These are phyloP conservation scores for Sporormia fimetaria DNA, from an alignment of 495 filamentous ascomycete genomes.

Conservation along the genomic window DNA sequence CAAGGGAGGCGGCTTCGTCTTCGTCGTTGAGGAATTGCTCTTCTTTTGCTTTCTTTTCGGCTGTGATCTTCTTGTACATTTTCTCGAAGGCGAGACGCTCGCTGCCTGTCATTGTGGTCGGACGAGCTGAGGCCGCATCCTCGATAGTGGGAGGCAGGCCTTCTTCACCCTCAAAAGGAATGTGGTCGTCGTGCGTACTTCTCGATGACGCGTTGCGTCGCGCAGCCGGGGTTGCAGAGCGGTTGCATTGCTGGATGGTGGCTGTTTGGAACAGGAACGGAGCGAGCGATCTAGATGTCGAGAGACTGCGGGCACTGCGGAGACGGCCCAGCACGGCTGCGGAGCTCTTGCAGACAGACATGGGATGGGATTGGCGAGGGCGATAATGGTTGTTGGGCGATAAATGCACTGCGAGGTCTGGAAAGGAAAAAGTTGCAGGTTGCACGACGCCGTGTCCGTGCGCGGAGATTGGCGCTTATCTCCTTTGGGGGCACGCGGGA, in stretches of 20 bases:
- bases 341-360: too few relatives aligned
- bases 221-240: conserved; percentile 2
- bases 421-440: too few relatives aligned
- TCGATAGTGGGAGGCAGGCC: not conserved
- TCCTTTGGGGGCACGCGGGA: too few relatives aligned
- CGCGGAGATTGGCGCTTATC: too few relatives aligned
- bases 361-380: too few relatives aligned
- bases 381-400: too few relatives aligned
- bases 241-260: conserved; percentile 24
- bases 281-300: conserved; percentile 29
- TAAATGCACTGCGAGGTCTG: too few relatives aligned
- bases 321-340: too few relatives aligned
- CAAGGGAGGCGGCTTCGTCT: conserved; percentile 1
- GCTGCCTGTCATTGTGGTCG: conserved; percentile 20
- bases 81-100: conserved; percentile 21
- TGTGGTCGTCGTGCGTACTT: conserved; percentile 22
- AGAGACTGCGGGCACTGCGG: too few relatives aligned
- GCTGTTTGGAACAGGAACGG: conserved; percentile 62
- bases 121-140: conserved; percentile 1
- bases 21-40: conserved; percentile 6
- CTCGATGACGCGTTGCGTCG: conserved; percentile 8
- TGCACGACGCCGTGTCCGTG: too few relatives aligned
- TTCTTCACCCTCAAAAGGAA: conserved; percentile 33
- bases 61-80: conserved; percentile 12
- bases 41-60: conserved; percentile 3